A percentile compares a stretch with the other conserved stretches of the same genome.
Evolutionary conservation across 306 rosid genomes (phyloP).

Genomic region (Cicer cuneatum): DNA sequence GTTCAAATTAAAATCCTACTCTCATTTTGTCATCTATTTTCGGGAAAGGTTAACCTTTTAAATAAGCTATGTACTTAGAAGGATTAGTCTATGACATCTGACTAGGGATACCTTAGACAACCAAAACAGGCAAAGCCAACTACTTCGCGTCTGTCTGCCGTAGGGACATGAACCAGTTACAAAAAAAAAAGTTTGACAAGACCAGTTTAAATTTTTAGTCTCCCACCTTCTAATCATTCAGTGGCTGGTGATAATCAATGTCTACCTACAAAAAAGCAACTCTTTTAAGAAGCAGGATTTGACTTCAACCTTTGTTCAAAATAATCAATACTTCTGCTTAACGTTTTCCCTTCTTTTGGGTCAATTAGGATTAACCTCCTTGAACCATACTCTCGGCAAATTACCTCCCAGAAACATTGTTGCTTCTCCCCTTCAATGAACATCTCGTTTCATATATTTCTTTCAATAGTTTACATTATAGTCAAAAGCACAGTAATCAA

Average conservation of each 20-base stretch:
- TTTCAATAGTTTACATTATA: constrained; percentile 8
- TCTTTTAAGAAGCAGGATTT: constrained; percentile 9
- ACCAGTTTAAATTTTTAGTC: not conserved
- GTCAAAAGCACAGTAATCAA: constrained; percentile 25
- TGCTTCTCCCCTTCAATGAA: constrained; percentile 27
- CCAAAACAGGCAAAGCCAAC: not conserved
- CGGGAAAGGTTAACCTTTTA: too few relatives aligned
- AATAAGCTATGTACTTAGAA: too few relatives aligned
- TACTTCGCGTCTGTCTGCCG: not conserved
- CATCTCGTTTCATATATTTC: constrained; percentile 9
- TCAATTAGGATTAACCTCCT: not conserved
- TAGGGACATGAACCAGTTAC: not conserved
- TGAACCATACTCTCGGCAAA: constrained; percentile 8
- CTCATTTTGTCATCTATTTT: too few relatives aligned
- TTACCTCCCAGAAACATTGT: constrained; percentile 4
- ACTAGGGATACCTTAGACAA: too few relatives aligned
- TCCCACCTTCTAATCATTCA: not conserved
- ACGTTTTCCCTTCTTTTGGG: not conserved
- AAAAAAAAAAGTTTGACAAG: too few relatives aligned
- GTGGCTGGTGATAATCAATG: constrained; percentile 6
- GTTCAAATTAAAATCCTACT: too few relatives aligned
- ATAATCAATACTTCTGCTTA: not conserved
- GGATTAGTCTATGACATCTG: too few relatives aligned
- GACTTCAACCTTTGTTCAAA: constrained; percentile 28
- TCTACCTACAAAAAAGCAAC: not conserved